phyloP scores from a whole-genome alignment of 2,329 filamentous ascomycete species.

The Calycina marina region DNA sequence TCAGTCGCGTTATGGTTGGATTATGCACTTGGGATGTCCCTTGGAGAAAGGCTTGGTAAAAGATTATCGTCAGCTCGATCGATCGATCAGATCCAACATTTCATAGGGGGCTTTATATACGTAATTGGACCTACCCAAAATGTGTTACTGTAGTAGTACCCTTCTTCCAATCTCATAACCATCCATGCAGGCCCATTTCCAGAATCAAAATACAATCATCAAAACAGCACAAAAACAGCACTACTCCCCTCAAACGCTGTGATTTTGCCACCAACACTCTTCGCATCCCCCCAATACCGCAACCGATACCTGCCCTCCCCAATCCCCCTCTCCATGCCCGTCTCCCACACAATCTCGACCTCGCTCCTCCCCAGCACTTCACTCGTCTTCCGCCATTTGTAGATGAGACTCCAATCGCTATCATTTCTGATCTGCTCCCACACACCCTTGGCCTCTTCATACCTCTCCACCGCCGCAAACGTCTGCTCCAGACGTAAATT shows the following conservation, averaged over 20 bases:
- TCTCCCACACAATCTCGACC: slow-evolving; percentile 70
- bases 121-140: too few species aligned
- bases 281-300: slow-evolving; percentile 74
- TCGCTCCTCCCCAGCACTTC: slow-evolving; percentile 59
- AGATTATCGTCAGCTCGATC: too few species aligned
- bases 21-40: too few species aligned
- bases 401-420: slow-evolving; percentile 71
- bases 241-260: slow-evolving; percentile 56
- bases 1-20: too few species aligned
- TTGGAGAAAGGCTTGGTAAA: too few species aligned
- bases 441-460: slow-evolving; percentile 25
- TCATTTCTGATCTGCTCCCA: slow-evolving; percentile 63
- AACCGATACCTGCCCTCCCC: slow-evolving; percentile 58
- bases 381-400: slow-evolving; percentile 62
- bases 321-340: slow-evolving; percentile 42
- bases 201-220: too few species aligned
- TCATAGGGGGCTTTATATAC: too few species aligned
- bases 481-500: slow-evolving; percentile 67
- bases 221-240: slow-evolving; percentile 29
- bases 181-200: too few species aligned
- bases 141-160: too few species aligned
- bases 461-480: slow-evolving; percentile 60
- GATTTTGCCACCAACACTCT: slow-evolving; percentile 46
- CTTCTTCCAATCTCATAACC: too few species aligned
- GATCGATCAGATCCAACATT: too few species aligned